Evolutionary conservation across 257 asterid genomes (phyloP), one percentile per base, ranked within the genome.

Genomic region (Solanum stenotomum): DNA sequence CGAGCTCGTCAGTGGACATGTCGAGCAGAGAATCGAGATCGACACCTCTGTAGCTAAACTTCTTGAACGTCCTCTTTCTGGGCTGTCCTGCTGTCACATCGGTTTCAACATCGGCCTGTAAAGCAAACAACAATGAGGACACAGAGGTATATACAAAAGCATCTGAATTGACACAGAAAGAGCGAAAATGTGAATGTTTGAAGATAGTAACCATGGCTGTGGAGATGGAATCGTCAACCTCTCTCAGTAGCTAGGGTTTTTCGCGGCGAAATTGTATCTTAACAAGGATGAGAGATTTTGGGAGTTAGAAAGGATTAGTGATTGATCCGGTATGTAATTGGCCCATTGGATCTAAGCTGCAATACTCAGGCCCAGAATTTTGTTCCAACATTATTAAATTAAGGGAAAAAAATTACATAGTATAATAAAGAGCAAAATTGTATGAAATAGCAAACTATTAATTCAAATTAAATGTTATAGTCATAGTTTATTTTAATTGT

Each of bases 11-110:
- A 4, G 95, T 94, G 37, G 97, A 91, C 97, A 96, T 95, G 65
- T 96, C 99, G 76, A 96, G 98, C 25, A 96, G 96, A 4, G 98
- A 91, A 90, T 95, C 98, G 89, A 96, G 99, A 89, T 96, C 99
- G 13, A 71, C 42, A 8, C 67, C 98, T 79, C 97, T 91, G 94
- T 92, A 96, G 89, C 95, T 93, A 86, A 96, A 96, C 98, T 96
- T 95, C 95, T 95, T 95, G 87, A 95, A 95, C 88, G 95, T 92
- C 68, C 98, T 95, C 95, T 94, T 95, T 93, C 91, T 94, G 6
- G 95, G 94, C 92, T 90, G 95, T 9, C 95, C 97, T 9, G 96
- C 85, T 79, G 95, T 88, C 31, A 93, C 92, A 72, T 93, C 98
- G 14, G 92, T 71, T 37, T 95, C 98, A 22, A 91, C 94, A 35